These are phyloP conservation scores for Periconia macrospinosa DNA, from an alignment of 2,329 filamentous ascomycete genomes.

Conservation along the genomic window DNA sequence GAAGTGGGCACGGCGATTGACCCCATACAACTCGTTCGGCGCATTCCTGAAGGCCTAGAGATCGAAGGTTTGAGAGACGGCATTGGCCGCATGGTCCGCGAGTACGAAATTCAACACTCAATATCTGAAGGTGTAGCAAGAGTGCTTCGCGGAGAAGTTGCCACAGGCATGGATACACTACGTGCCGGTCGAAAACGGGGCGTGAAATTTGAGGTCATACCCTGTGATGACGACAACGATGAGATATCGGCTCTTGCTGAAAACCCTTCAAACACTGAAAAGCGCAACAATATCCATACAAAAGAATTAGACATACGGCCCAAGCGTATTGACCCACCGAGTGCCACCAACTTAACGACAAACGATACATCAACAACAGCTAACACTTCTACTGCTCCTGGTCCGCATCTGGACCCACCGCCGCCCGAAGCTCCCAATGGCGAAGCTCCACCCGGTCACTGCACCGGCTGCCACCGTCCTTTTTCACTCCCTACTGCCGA, in stretches of 20 bases:
- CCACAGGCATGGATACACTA: conserved; percentile 77
- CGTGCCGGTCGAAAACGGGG: conserved; percentile 78
- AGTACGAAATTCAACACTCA: conserved; percentile 92
- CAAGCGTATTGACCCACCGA: conserved; percentile 29
- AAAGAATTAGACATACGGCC: conserved; percentile 31
- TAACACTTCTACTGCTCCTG: conserved; percentile 20
- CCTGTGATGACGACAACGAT: conserved; percentile 39
- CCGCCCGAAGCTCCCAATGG: conserved; percentile 16
- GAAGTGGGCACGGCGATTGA: conserved; percentile 94
- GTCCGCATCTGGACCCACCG: conserved; percentile 24
- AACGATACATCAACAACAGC: conserved; percentile 24
- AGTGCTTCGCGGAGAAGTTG: conserved; percentile 85
- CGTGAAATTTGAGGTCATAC: conserved; percentile 81
- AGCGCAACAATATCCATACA: not conserved
- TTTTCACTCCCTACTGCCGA: conserved; percentile 35
- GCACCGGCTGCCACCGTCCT: conserved; percentile 34
- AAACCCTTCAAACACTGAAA: not conserved
- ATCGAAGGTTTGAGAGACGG: conserved; percentile 89
- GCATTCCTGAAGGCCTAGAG: conserved; percentile 90
- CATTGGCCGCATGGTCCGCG: conserved; percentile 85
- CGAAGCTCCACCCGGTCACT: conserved; percentile 38
- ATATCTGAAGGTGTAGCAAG: conserved; percentile 88
- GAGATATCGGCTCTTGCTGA: not conserved
- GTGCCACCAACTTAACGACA: conserved; percentile 25
- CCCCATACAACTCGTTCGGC: conserved; percentile 83